Conservation (phyloP, 805 yeast species). For the Candida chilensis region DNA sequence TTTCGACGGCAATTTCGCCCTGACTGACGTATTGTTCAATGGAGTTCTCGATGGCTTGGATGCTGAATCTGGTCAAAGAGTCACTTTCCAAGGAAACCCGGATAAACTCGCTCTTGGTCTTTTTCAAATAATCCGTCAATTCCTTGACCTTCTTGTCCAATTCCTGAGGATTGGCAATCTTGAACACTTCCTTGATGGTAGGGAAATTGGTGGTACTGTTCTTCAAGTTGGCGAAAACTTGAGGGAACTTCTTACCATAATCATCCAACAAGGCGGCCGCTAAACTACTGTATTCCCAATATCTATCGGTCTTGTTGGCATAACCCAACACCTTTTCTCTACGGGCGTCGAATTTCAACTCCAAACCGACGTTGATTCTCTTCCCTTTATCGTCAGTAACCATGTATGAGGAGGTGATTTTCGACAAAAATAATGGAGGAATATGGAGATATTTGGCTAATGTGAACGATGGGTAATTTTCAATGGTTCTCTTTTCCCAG, state of each 20-base stretch:
- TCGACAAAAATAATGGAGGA: constrained; percentile 61
- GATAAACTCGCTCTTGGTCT: constrained; percentile 35
- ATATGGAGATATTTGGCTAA: constrained; percentile 51
- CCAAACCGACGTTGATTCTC: constrained; percentile 68
- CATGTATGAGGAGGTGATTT: constrained; percentile 65
- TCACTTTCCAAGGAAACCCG: constrained; percentile 73
- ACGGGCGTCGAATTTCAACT: constrained; percentile 71
- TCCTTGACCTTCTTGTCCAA: constrained; percentile 30
- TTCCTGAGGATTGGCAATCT: constrained; percentile 25
- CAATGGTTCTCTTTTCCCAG: constrained; percentile 44
- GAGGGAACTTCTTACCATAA: constrained; percentile 55
- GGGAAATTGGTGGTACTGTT: constrained; percentile 22
- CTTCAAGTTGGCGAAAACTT: constrained; percentile 36
- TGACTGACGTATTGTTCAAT: constrained; percentile 34
- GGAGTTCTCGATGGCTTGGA: constrained; percentile 58
- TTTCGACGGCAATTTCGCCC: constrained; percentile 39
- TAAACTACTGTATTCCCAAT: constrained; percentile 79
- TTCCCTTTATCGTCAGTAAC: constrained; percentile 44
- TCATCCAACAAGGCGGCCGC: constrained; percentile 60
- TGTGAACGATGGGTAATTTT: constrained; percentile 57
- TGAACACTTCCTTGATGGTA: constrained; percentile 20
- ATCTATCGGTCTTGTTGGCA: constrained; percentile 52
- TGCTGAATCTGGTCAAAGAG: constrained; percentile 58
- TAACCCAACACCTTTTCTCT: constrained; percentile 84
- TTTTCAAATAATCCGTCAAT: constrained; percentile 34